Percentiles rank a stretch among this genome's conserved stretches.
phyloP scores from a whole-genome alignment of 2,329 filamentous ascomycete genomes.

The Shiraia bambusicola region DNA sequence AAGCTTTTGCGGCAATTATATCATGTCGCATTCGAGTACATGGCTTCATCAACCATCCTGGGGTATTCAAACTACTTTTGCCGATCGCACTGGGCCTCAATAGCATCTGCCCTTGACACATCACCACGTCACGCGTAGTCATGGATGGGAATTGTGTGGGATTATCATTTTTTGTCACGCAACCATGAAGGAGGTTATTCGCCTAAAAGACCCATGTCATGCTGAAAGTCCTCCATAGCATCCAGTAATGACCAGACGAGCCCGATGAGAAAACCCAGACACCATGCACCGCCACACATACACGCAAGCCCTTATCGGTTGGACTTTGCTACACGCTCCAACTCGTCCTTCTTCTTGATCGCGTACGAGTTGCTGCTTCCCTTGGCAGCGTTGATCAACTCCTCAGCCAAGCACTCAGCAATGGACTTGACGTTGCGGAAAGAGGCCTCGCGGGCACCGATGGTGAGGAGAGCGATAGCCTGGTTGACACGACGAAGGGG shows the following conservation, averaged over 20 bases:
- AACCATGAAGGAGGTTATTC: slow-evolving; percentile 45
- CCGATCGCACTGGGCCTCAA: neutral
- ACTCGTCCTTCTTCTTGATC: slow-evolving; percentile 99
- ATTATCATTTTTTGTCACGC: slow-evolving; percentile 44
- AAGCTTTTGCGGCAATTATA: too few relatives aligned
- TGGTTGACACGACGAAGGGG: slow-evolving; percentile 99
- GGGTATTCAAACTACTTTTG: neutral
- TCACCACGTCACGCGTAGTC: slow-evolving; percentile 4
- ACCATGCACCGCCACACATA: slow-evolving; percentile 29
- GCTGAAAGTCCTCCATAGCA: slow-evolving; percentile 38
- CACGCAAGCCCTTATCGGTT: slow-evolving; percentile 80
- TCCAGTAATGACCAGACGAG: slow-evolving; percentile 33
- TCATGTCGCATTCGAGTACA: too few relatives aligned
- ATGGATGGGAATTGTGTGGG: slow-evolving; percentile 29
- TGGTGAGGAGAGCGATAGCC: slow-evolving; percentile 98
- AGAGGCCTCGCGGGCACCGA: slow-evolving; percentile 95
- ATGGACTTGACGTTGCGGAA: slow-evolving; percentile 99
- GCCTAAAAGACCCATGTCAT: slow-evolving; percentile 43
- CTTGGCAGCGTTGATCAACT: slow-evolving; percentile 99
- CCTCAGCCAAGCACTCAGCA: slow-evolving; percentile 98
- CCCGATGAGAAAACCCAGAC: slow-evolving; percentile 39
- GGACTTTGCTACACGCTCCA: slow-evolving; percentile 99
- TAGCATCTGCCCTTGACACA: neutral
- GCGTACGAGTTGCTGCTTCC: slow-evolving; percentile 99
- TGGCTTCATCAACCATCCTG: neutral